Evolutionary conservation across 805 yeast genomes (phyloP).

Genomic region (Saccharomyces jurei): DNA sequence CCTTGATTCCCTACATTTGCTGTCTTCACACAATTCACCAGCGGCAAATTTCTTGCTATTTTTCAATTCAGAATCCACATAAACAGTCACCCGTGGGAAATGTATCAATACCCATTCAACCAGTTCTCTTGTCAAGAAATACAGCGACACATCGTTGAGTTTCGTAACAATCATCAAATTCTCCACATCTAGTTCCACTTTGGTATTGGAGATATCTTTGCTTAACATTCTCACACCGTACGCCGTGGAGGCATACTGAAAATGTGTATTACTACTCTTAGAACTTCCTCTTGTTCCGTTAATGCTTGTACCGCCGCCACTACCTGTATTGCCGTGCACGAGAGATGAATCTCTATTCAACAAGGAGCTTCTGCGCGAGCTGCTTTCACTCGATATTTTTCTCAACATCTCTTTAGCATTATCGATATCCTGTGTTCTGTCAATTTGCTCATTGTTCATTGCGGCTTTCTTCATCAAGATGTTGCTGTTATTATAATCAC

Average conservation of each 20-base stretch:
- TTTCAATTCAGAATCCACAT: conserved; percentile 65
- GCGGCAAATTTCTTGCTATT: conserved; percentile 57
- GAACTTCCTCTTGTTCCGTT: neutral
- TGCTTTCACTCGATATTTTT: conserved; percentile 11
- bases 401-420: conserved; percentile 20
- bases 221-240: conserved; percentile 71
- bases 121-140: conserved; percentile 68
- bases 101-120: conserved; percentile 62
- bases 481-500: neutral
- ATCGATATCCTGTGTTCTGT: conserved; percentile 9
- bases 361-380: conserved; percentile 4
- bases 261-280: conserved; percentile 37
- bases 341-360: conserved; percentile 6
- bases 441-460: neutral
- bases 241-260: conserved; percentile 71
- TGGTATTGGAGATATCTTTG: conserved; percentile 61
- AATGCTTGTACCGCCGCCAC: neutral
- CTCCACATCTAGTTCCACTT: conserved; percentile 59
- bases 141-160: conserved; percentile 73
- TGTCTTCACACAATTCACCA: conserved; percentile 40
- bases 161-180: conserved; percentile 81
- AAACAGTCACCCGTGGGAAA: conserved; percentile 41
- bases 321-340: neutral
- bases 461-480: neutral
- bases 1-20: conserved; percentile 36